These are phyloP conservation scores for Saturnispora diversa DNA, from an alignment of 805 yeast genomes.

Conservation along the genomic window DNA sequence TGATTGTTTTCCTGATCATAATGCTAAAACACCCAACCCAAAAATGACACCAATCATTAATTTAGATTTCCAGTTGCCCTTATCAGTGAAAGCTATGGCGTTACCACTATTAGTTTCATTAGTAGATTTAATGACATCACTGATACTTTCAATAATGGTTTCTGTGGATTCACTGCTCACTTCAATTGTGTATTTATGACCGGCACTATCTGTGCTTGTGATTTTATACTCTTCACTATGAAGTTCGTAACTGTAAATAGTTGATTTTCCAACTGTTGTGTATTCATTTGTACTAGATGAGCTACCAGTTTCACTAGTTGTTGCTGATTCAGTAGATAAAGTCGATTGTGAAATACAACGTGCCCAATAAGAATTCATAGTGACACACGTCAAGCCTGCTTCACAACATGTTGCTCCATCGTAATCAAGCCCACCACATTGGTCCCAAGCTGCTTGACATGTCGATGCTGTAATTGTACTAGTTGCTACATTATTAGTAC, in stretches of 20 bases:
- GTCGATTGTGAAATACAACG: constrained; percentile 25
- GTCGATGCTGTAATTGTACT: constrained; percentile 11
- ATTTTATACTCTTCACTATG: not conserved
- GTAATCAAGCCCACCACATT: constrained; percentile 27
- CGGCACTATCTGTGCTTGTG: constrained; percentile 2
- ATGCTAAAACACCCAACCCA: constrained; percentile 20
- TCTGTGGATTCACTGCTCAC: constrained; percentile 16
- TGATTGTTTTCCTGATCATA: too few species aligned
- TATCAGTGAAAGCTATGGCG: not conserved
- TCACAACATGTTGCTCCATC: constrained; percentile 25
- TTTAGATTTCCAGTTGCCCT: constrained; percentile 18
- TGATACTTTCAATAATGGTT: constrained; percentile 15
- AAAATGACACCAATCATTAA: constrained; percentile 18
- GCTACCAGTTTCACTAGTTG: not conserved
- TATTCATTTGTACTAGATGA: not conserved
- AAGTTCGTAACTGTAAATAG: constrained; percentile 6
- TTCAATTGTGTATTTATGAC: constrained; percentile 7
- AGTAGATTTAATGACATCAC: constrained; percentile 16
- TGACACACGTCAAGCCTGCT: constrained; percentile 19
- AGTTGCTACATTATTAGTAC: too few species aligned
- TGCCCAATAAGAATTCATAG: constrained; percentile 26
- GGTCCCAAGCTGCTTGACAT: constrained; percentile 25
- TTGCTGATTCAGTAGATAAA: constrained; percentile 11
- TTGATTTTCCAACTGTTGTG: not conserved
- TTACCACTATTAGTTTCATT: constrained; percentile 18